Evolutionary conservation across 192 early-diverging fungal genomes (phyloP), one percentile per base, ranked within the genome.

Genomic region (Backusella liffmaniae): DNA sequence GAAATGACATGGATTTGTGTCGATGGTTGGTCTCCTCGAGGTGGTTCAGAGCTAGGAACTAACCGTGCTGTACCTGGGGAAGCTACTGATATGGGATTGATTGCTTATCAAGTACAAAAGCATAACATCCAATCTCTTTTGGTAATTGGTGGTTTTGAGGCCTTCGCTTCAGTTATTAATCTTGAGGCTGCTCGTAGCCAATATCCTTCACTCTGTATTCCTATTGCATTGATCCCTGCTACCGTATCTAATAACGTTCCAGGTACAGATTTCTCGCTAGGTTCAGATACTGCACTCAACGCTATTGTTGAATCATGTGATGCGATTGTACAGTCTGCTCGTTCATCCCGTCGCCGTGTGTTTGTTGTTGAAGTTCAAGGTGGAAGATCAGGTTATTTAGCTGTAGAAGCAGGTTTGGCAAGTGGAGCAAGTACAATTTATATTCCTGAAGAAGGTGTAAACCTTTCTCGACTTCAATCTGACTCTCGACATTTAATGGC

Each of bases 281-380:
- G 97, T 21, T 89, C 89, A 34, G 97, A 99, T 74, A 99, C 97
- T 35, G 94, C 95, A 13, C 80, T 97, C 70, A 99, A 99, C 84
- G 94, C 91, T 39, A 96, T 98, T 87, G 93, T 96, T 73, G 90
- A 90, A 15, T 85, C 94, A 10, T 94, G 95, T 68, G 97, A 99
- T 82, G 87, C 92, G 34, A 94, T 99, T 83, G 94, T 94, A 77
- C 93, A 95, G 77, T 95, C 93, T 74, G 97, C 97, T 21, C 94
- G 93, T 30, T 93, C 97, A 29, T 93, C 90, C 66, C 83, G 95
- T 73, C 93, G 94, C 67, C 88, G 97, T 34, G 96, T 99, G 21
- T 99, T 99, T 88, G 92, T 99, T 41, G 94, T 99, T 37, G 97
- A 99, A 88, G 93, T 95, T 26, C 97, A 99, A 76, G 97, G 97